A percentile compares a stretch with the other conserved stretches of the same genome.
Conservation (phyloP, 768 basidiomycete genomes). For the Termitomyces eurrhizus region DNA sequence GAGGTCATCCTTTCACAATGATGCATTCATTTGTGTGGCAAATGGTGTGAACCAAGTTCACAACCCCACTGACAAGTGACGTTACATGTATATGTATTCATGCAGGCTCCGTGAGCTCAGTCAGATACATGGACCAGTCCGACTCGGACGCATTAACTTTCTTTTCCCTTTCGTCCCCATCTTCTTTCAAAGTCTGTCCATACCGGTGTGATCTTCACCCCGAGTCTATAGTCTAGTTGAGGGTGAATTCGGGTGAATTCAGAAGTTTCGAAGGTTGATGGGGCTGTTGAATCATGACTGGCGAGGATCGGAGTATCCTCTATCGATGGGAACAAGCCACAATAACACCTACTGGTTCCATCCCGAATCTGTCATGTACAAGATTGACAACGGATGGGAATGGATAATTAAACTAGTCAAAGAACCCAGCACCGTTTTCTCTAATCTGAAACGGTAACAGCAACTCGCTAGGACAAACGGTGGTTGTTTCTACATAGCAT, state of each 20-base stretch:
- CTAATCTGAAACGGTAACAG: background rate
- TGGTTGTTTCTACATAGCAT: background rate
- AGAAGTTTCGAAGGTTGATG: background rate
- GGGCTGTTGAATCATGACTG: no score
- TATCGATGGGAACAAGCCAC: background rate
- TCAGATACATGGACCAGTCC: background rate
- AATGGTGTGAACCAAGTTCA: background rate
- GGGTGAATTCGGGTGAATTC: no score
- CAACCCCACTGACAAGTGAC: background rate
- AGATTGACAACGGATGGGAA: background rate
- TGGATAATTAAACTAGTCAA: background rate
- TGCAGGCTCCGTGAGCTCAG: background rate
- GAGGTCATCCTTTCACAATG: background rate
- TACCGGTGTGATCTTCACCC: background rate
- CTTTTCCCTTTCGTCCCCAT: background rate
- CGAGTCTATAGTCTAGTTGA: background rate
- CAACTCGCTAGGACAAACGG: background rate
- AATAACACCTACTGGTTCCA: background rate
- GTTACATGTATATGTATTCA: background rate
- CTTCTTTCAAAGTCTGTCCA: background rate
- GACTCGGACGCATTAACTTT: background rate
- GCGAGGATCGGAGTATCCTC: background rate
- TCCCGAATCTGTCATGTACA: background rate
- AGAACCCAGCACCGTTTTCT: background rate
- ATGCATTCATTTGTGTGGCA: background rate